Conservation (phyloP, 139 green algal species). For the Micractinium sp. region DNA sequence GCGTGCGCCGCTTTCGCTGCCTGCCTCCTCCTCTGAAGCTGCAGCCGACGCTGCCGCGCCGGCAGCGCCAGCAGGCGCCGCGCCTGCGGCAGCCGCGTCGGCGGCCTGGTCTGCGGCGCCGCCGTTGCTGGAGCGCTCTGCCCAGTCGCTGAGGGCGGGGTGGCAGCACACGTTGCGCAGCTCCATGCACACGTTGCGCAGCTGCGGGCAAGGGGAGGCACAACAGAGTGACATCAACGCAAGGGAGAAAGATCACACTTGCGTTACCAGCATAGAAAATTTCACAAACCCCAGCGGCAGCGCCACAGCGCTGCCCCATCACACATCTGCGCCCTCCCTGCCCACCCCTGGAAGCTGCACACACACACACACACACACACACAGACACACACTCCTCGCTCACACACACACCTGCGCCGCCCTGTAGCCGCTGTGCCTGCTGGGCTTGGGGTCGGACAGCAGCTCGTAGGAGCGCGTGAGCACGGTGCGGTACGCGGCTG, state of each 20-base stretch:
- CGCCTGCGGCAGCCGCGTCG: not conserved
- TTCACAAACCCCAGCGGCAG: no score
- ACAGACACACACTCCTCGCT: no score
- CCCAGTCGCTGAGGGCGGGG: slow-evolving; percentile 26
- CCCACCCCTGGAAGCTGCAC: no score
- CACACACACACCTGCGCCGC: slow-evolving; percentile 60
- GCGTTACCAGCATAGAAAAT: no score
- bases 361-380: no score
- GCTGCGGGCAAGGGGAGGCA: slow-evolving; percentile 31
- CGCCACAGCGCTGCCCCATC: no score
- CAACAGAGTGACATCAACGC: no score
- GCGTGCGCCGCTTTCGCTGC: not conserved
- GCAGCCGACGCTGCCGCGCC: not conserved
- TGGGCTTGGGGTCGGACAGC: slow-evolving; percentile 65
- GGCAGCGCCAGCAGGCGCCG: slow-evolving; percentile 32
- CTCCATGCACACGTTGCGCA: slow-evolving; percentile 65
- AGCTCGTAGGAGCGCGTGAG: slow-evolving; percentile 65
- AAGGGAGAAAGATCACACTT: no score
- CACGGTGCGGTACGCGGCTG: slow-evolving; percentile 62
- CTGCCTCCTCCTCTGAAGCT: not conserved
- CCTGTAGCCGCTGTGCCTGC: slow-evolving; percentile 48
- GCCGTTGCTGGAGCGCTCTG: slow-evolving; percentile 12
- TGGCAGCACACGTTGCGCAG: slow-evolving; percentile 40
- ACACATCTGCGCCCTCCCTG: no score
- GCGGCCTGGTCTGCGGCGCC: not conserved